Base-by-base conservation (phyloP, 495 filamentous ascomycete genomes). In the Aspergillus asperescens region DNA sequence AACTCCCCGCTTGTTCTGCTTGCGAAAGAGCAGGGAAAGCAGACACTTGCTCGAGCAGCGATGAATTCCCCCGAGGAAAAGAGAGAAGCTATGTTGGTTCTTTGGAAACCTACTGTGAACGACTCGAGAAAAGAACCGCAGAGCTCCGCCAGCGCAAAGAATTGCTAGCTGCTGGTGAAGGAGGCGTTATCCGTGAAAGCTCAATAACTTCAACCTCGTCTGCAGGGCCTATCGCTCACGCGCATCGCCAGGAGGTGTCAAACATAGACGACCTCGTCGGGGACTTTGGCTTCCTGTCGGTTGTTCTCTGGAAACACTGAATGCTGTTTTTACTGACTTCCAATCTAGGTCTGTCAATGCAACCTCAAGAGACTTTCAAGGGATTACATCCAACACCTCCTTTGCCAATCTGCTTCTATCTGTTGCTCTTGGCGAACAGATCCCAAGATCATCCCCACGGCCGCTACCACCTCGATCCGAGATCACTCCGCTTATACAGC, bases 71-170 rank as follows among this genome's bases (percentile, higher is more conserved):
- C 12, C 81, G 87, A 50, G 92, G 92, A 22, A 96, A 95, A 69
- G 92, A 97, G 64, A 77, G 91, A 59, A 96, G 89, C 66, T 97
- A 96, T 72, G 90, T 96, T 24, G 89, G 90, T 6, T 92, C 90
- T 2, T 76, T 97, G 20, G 92, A 97, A 67, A 81, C 86, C 5
- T 85, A 86, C 47, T 83, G 92, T 55, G 91, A 96, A 62, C 89
- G 83, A 69, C 79, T 97, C 12, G 87, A 93, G 64, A 85, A 80
- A 63, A 77, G 78, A 55, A 73, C 92, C 34, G 67, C 72, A 23
- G 84, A 85, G 60, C 45, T 74, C 7, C 72, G 64, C 50, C 71
- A 72, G 28, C 79, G 81, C 31, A 82, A 81, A 61, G 77, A 77
- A 50, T 81, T 79, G 0, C 63, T 85, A 32, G 75, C 81, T 7